Evolutionary conservation across 2,329 filamentous ascomycete species (phyloP), one percentile per base, ranked within the genome.

Genomic region (Cladorrhinum sp.): DNA sequence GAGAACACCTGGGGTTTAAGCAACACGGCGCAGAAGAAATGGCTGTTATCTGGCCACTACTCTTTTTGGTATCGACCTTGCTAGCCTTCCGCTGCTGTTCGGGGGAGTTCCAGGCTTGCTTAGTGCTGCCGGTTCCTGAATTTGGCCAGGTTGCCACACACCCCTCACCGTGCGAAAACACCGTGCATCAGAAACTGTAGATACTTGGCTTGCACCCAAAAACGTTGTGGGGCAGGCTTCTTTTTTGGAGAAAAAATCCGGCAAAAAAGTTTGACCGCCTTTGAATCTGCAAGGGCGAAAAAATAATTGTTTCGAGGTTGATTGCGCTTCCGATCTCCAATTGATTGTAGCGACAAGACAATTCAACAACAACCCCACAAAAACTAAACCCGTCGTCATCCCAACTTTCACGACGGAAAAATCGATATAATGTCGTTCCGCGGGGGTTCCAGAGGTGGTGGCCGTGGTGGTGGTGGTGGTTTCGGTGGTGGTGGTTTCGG

Each of bases 381-480:
- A 50, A 57, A 36, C 27, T 32, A 52, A 58, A 25, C 36, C 56
- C 60, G 38, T 58, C 61, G 55, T 60, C 54, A 59, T 54, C 54
- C 55, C 56, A 58, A 62, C 56, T 27, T 13, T 29, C 36, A 63
- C 64, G 64, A 59, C 56, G 60, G 58, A 49, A 41, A 45, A 20
- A 5, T 20, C 16, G 23, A 38, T 50, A 23, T 63, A 60, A 88
- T 88, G 87, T 85, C 86, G 73, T 89, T 86, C 75, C 82, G 85
- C 74, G 81, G 81, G 66, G 68, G 70, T 62, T 68, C 71, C 63
- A 45, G 41, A 45, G 41, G 41, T 4, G 76, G 79, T 68, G 77
- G 78, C 67, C 77, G 79, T 66, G 79, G 80, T 64, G 76, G 78
- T 54, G 65, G 69, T 54, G 65, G 67, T 36, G 77, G 79, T 64